These are phyloP conservation scores for Corylus heterophylla DNA, from an alignment of 306 rosid genomes.

Conservation along the genomic window DNA sequence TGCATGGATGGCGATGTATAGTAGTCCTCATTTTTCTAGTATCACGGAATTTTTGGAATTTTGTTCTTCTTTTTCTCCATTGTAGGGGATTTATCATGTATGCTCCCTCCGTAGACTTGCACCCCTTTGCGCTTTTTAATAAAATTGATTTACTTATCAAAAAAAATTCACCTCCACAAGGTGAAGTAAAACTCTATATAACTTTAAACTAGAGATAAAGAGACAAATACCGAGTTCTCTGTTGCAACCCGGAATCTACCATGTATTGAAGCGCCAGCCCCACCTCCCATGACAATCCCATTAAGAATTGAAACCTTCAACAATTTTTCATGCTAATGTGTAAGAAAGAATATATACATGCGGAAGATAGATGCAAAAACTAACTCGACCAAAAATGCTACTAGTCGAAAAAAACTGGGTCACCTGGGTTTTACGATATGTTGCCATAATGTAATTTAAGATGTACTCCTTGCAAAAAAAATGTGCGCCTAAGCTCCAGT, in stretches of 20 bases:
- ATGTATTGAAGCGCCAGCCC: constrained; percentile 89
- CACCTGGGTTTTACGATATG: constrained; percentile 90
- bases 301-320: constrained; percentile 85
- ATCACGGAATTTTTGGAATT: no score
- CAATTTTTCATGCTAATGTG: constrained; percentile 20
- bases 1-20: no score
- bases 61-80: no score
- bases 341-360: constrained; percentile 13
- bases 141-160: no score
- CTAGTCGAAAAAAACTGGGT: constrained; percentile 14
- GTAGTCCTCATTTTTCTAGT: no score
- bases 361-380: constrained; percentile 16
- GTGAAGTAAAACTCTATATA: not conserved
- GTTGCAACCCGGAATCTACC: constrained; percentile 87
- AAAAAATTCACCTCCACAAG: not conserved
- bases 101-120: no score
- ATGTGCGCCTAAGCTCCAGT: constrained; percentile 67
- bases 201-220: not conserved
- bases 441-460: constrained; percentile 83
- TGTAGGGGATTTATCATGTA: no score
- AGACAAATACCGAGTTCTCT: constrained; percentile 69
- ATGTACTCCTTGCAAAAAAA: constrained; percentile 59
- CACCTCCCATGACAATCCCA: constrained; percentile 99
- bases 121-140: no score
- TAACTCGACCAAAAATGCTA: constrained; percentile 1